phyloP scores from a whole-genome alignment of 1,284 basidiomycete genomes.

The Vanrija humicola region DNA sequence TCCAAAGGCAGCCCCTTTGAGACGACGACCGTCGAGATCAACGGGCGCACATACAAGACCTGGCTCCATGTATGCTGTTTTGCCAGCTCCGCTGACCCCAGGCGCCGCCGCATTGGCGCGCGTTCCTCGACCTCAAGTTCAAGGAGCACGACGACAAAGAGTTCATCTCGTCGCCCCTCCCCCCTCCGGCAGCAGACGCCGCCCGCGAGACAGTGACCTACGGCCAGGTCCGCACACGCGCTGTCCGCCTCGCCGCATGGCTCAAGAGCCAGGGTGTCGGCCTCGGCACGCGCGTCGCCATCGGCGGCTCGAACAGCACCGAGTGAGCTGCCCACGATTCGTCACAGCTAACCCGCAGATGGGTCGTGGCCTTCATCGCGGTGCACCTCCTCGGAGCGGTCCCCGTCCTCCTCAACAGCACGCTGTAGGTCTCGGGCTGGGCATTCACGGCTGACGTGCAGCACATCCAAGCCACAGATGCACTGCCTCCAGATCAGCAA shows the following conservation, averaged over 20 bases:
- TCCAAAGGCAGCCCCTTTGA: constrained; percentile 38
- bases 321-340: constrained; percentile 31
- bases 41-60: constrained; percentile 23
- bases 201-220: background rate
- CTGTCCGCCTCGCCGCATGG: constrained; percentile 8
- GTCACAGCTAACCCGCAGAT: constrained; percentile 12
- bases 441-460: background rate
- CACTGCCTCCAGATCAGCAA: constrained; percentile 23
- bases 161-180: constrained; percentile 29
- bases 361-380: constrained; percentile 37
- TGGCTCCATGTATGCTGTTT: constrained; percentile 29
- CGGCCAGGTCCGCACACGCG: too few relatives aligned
- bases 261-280: constrained; percentile 28
- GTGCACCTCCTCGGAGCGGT: constrained; percentile 39
- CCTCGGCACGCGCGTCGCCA: constrained; percentile 30
- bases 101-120: constrained; percentile 28
- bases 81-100: too few relatives aligned
- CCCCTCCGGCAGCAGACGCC: background rate
- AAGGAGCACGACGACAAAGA: constrained; percentile 8
- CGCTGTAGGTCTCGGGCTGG: constrained; percentile 25
- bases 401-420: constrained; percentile 36
- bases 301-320: constrained; percentile 35
- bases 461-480: constrained; percentile 7
- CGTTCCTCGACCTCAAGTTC: constrained; percentile 22
- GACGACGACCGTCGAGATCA: constrained; percentile 29